Evolutionary conservation across 371 early-diverging fungal species (phyloP).

Genomic region (Conidiobolus incongruus): DNA sequence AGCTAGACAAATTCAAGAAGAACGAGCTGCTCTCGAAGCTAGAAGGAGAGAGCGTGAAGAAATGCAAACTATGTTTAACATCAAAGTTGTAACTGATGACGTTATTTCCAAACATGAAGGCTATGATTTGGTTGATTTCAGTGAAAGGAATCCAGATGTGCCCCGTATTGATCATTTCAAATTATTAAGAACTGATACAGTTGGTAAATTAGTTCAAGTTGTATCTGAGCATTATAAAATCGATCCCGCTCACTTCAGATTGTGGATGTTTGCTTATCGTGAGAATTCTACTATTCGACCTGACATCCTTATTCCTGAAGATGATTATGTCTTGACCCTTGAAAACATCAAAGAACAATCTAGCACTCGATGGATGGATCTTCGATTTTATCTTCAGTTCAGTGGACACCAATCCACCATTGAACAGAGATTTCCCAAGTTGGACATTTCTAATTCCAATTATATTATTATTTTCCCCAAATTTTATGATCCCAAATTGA

Average conservation of each 20-base stretch:
- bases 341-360: constrained; percentile 17
- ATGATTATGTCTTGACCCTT: constrained; percentile 10
- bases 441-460: not conserved
- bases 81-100: constrained; percentile 37
- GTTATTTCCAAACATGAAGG: constrained; percentile 43
- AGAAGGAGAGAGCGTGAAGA: constrained; percentile 40
- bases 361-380: constrained; percentile 15
- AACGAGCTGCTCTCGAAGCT: constrained; percentile 24
- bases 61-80: constrained; percentile 33
- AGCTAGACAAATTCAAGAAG: constrained; percentile 32
- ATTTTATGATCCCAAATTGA: constrained; percentile 48
- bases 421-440: constrained; percentile 2
- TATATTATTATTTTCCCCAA: constrained; percentile 45
- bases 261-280: constrained; percentile 65
- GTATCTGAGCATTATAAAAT: constrained; percentile 24
- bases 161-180: constrained; percentile 17
- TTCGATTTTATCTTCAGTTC: constrained; percentile 32
- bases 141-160: constrained; percentile 14
- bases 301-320: constrained; percentile 24
- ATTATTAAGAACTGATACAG: constrained; percentile 26
- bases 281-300: constrained; percentile 72
- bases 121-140: constrained; percentile 59
- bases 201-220: constrained; percentile 22
- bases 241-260: constrained; percentile 28
- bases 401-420: constrained; percentile 7